phyloP scores from a whole-genome alignment of 768 basidiomycete species.

The Lactarius sanguifluus region DNA sequence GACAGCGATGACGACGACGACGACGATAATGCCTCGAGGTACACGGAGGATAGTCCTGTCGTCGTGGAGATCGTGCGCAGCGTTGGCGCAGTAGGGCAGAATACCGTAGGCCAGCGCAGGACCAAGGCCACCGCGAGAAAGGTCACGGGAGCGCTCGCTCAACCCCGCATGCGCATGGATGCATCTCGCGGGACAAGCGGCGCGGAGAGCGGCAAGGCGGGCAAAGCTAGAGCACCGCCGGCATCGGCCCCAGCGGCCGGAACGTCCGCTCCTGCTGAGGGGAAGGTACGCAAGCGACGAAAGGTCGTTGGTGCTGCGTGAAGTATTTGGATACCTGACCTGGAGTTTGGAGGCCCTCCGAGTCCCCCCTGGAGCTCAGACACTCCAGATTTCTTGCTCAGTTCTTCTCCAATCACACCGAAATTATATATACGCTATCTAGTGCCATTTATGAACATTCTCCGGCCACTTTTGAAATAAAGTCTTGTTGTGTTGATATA shows the following conservation, averaged over 20 bases:
- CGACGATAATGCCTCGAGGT: slow-evolving; percentile 33
- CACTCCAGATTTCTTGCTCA: too few species aligned
- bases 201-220: slow-evolving; percentile 10
- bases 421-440: too few species aligned
- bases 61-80: slow-evolving; percentile 36
- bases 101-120: slow-evolving; percentile 26
- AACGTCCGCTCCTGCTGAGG: neutral
- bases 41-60: slow-evolving; percentile 35
- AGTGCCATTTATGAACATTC: too few species aligned
- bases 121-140: slow-evolving; percentile 26
- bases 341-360: too few species aligned
- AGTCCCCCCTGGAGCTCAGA: too few species aligned
- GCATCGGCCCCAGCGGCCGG: too few species aligned
- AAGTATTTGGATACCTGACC: neutral
- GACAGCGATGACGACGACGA: slow-evolving; percentile 31
- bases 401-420: too few species aligned
- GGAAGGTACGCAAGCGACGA: slow-evolving; percentile 20
- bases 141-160: neutral
- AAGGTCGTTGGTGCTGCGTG: slow-evolving; percentile 11
- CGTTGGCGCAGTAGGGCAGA: slow-evolving; percentile 24
- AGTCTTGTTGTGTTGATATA: too few species aligned
- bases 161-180: neutral
- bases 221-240: neutral
- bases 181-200: slow-evolving; percentile 2
- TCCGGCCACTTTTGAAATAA: too few species aligned